These are phyloP conservation scores for Trypanosoma avium DNA, from an alignment of 208 protist species.

Conservation along the genomic window DNA sequence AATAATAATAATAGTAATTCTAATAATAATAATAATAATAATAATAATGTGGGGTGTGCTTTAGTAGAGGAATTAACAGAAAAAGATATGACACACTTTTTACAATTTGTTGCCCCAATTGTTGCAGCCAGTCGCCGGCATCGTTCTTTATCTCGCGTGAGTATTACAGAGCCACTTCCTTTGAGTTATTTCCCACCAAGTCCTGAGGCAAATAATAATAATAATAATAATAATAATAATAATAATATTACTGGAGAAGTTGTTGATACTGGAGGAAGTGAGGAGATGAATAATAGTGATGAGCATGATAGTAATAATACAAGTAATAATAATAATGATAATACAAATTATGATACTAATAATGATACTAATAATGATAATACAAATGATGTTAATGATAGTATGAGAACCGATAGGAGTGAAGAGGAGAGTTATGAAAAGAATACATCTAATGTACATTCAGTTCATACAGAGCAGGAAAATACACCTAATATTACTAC, in stretches of 20 bases:
- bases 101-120: slow-evolving; percentile 52
- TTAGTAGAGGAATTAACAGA: slow-evolving; percentile 47
- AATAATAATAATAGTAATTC: not conserved
- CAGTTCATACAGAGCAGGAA: no score
- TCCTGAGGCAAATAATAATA: not conserved
- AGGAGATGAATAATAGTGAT: not conserved
- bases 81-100: slow-evolving; percentile 57
- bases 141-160: slow-evolving; percentile 72
- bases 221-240: not conserved
- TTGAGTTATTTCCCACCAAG: slow-evolving; percentile 29
- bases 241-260: not conserved
- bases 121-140: slow-evolving; percentile 53
- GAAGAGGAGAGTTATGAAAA: no score
- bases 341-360: not conserved
- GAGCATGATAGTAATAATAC: not conserved
- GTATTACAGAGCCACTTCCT: slow-evolving; percentile 66
- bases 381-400: no score
- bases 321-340: not conserved
- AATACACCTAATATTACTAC: no score
- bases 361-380: not conserved
- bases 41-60: slow-evolving; percentile 21
- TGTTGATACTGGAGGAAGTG: not conserved
- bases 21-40: slow-evolving; percentile 13
- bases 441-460: no score
- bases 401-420: no score